A percentile compares a stretch with the other conserved stretches of the same genome.
Evolutionary conservation across 192 early-diverging fungal genomes (phyloP).

Genomic region (Lunasporangiospora selenospora): DNA sequence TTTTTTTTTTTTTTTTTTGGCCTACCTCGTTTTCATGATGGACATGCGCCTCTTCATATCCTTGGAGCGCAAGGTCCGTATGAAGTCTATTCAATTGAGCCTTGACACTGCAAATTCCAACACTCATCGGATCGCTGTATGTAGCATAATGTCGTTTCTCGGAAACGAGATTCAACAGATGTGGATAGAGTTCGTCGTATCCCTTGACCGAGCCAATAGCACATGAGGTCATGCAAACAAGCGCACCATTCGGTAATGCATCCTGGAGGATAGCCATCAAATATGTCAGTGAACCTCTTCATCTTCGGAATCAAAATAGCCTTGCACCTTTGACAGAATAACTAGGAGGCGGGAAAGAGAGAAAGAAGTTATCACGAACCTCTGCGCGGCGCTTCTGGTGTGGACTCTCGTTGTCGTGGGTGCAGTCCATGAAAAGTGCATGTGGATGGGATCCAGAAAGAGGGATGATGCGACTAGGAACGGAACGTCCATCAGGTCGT

Average conservation of each 20-base stretch:
- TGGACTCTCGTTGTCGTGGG: conserved; percentile 98
- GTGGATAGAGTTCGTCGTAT: conserved; percentile 94
- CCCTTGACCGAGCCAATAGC: conserved; percentile 97
- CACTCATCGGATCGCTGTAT: conserved; percentile 58
- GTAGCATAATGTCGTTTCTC: conserved; percentile 82
- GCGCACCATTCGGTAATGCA: conserved; percentile 89
- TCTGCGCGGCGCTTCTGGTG: conserved; percentile 86
- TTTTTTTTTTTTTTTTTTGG: conserved; percentile 50
- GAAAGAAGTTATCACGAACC: too few relatives aligned
- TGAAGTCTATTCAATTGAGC: conserved; percentile 75
- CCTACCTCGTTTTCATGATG: conserved; percentile 90
- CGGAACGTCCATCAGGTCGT: conserved; percentile 47
- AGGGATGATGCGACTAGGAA: conserved; percentile 66
- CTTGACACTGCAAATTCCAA: conserved; percentile 68
- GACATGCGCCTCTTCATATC: conserved; percentile 93
- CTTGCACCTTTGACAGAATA: neutral
- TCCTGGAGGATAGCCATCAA: conserved; percentile 67
- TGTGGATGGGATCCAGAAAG: conserved; percentile 85
- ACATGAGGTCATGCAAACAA: conserved; percentile 89
- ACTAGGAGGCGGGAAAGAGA: neutral
- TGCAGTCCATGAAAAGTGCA: conserved; percentile 98
- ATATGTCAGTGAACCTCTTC: too few relatives aligned
- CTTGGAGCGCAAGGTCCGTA: conserved; percentile 80
- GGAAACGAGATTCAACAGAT: conserved; percentile 86
- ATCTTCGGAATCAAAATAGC: neutral